phyloP scores from a whole-genome alignment of 805 yeast species.

The Myxozyma neotropica region DNA sequence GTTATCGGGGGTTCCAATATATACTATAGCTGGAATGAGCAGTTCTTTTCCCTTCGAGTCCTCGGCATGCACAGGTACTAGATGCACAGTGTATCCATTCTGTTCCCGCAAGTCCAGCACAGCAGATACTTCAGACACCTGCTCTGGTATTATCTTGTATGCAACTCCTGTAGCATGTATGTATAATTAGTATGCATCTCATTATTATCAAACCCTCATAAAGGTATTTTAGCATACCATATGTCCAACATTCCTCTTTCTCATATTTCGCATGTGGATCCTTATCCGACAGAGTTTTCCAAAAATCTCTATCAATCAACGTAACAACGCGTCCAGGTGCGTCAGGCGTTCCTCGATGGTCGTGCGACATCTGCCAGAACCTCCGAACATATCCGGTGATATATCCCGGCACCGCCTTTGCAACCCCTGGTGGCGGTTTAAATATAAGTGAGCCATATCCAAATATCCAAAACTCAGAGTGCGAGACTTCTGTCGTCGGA shows the following conservation, averaged over 20 bases:
- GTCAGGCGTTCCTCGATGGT: constrained; percentile 86
- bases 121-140: constrained; percentile 61
- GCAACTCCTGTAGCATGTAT: constrained; percentile 70
- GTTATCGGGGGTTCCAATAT: constrained; percentile 81
- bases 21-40: constrained; percentile 59
- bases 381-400: constrained; percentile 75
- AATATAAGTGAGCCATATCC: constrained; percentile 90
- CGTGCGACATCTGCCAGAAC: constrained; percentile 85
- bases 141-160: constrained; percentile 70
- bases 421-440: constrained; percentile 81
- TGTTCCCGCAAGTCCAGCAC: constrained; percentile 83
- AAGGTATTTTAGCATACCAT: constrained; percentile 11
- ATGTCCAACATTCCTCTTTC: constrained; percentile 37
- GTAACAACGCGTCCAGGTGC: constrained; percentile 91
- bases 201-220: background rate
- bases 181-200: constrained; percentile 38
- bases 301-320: constrained; percentile 57
- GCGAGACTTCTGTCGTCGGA: constrained; percentile 23
- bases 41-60: constrained; percentile 6
- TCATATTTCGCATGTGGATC: constrained; percentile 46
- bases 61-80: constrained; percentile 55
- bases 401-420: constrained; percentile 67
- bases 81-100: constrained; percentile 78
- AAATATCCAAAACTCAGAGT: constrained; percentile 60
- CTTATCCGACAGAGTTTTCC: constrained; percentile 49